Percentiles rank a stretch among this genome's conserved stretches.
These are phyloP conservation scores for Paraglomus brasilianum DNA, from an alignment of 192 early-diverging fungal genomes.

Conservation along the genomic window DNA sequence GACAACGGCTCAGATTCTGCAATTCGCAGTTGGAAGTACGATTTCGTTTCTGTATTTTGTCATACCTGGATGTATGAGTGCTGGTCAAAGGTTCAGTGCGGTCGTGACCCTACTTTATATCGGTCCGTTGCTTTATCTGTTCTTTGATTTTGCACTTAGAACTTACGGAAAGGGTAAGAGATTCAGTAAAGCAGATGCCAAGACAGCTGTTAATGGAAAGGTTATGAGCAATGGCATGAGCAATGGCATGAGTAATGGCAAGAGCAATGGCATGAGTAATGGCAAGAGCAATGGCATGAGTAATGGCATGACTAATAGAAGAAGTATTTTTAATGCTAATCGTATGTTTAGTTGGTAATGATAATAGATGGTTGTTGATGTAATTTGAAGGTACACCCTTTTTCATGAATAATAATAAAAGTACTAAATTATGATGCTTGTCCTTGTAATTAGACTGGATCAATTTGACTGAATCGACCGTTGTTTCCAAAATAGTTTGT, in stretches of 20 bases:
- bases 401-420: too few species aligned
- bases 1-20: constrained; percentile 79
- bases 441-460: too few species aligned
- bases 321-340: neutral
- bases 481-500: too few species aligned
- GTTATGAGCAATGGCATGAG: neutral
- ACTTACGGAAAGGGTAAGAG: constrained; percentile 57
- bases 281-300: neutral
- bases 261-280: neutral
- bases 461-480: too few species aligned
- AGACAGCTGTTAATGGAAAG: neutral
- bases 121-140: constrained; percentile 72
- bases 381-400: too few species aligned
- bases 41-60: constrained; percentile 61
- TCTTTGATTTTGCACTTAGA: constrained; percentile 73
- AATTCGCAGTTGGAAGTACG: constrained; percentile 79
- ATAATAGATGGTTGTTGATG: neutral
- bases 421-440: too few species aligned
- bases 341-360: neutral
- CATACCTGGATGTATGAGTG: constrained; percentile 52
- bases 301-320: neutral
- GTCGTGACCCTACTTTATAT: constrained; percentile 67
- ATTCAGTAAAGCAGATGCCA: constrained; percentile 27
- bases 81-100: constrained; percentile 57
- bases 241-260: too few species aligned